Percentiles rank a stretch among this genome's conserved stretches.
phyloP scores from a whole-genome alignment of 2,329 filamentous ascomycete genomes.

The Penicillium sp. region DNA sequence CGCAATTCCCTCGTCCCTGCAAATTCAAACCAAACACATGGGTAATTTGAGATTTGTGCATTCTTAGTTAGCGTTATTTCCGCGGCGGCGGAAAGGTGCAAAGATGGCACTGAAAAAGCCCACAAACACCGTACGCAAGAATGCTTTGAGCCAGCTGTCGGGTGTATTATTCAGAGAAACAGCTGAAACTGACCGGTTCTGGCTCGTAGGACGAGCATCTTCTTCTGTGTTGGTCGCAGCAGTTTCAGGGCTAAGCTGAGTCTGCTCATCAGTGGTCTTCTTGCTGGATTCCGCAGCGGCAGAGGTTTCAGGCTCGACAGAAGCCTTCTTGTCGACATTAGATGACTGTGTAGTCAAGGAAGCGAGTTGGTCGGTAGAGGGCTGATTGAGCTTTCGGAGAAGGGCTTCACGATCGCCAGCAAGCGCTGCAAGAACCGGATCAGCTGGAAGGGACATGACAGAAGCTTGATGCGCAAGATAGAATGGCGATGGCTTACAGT shows the following conservation, averaged over 20 bases:
- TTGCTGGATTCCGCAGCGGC: slow-evolving; percentile 10
- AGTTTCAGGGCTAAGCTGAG: slow-evolving; percentile 12
- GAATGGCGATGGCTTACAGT: slow-evolving; percentile 21
- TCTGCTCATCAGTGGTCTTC: slow-evolving; percentile 7
- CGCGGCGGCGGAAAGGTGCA: slow-evolving; percentile 36
- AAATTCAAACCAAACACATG: slow-evolving; percentile 12
- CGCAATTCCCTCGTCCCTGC: slow-evolving; percentile 1
- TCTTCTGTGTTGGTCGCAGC: slow-evolving; percentile 18
- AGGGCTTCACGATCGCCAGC: slow-evolving; percentile 32
- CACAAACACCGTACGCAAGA: slow-evolving; percentile 38
- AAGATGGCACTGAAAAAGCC: slow-evolving; percentile 39
- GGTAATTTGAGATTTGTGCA: slow-evolving; percentile 9
- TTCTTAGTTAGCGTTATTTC: slow-evolving; percentile 27
- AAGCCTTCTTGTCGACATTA: slow-evolving; percentile 53
- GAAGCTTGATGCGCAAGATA: slow-evolving; percentile 18
- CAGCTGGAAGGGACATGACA: slow-evolving; percentile 30
- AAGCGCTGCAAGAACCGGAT: slow-evolving; percentile 28
- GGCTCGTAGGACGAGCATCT: slow-evolving; percentile 30
- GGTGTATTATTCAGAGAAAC: slow-evolving; percentile 36
- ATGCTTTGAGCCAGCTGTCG: slow-evolving; percentile 39
- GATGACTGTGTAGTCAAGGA: slow-evolving; percentile 85
- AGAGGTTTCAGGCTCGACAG: slow-evolving; percentile 10
- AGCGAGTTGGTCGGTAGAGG: slow-evolving; percentile 27
- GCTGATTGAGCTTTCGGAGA: slow-evolving; percentile 28
- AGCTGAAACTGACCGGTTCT: slow-evolving; percentile 37